Percentiles rank a stretch among this genome's conserved stretches.
Evolutionary conservation across 306 rosid genomes (phyloP).

Genomic region (Cercis canadensis): DNA sequence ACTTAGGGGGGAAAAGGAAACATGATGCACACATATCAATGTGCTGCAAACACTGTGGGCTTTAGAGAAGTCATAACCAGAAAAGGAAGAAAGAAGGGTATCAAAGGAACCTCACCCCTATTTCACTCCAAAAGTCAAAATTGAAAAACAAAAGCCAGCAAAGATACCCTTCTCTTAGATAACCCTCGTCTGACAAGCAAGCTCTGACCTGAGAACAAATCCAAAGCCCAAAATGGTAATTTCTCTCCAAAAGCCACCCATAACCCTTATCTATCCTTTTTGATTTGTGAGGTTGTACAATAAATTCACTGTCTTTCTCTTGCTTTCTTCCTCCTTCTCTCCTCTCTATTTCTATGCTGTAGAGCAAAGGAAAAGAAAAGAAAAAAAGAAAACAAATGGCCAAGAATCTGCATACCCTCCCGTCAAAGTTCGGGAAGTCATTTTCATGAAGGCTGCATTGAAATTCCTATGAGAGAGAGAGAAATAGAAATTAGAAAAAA

Average conservation of each 20-base stretch:
- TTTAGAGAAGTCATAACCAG: conserved; percentile 33
- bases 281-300: conserved; percentile 13
- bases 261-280: conserved; percentile 28
- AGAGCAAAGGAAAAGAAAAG: not conserved
- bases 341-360: conserved; percentile 1
- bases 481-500: not conserved
- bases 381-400: conserved; percentile 40
- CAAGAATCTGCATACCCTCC: conserved; percentile 50
- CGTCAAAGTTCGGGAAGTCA: conserved; percentile 58
- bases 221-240: conserved; percentile 46
- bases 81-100: conserved; percentile 24
- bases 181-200: not conserved
- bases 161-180: conserved; percentile 6
- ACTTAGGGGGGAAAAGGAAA: conserved; percentile 20
- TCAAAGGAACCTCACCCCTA: conserved; percentile 1
- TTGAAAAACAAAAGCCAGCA: conserved; percentile 25
- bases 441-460: conserved; percentile 48
- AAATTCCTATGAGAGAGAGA: conserved; percentile 38
- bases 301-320: too few species aligned
- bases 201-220: not conserved
- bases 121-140: conserved; percentile 41
- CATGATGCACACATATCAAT: conserved; percentile 35
- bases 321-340: not conserved
- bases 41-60: conserved; percentile 39
- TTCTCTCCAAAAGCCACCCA: conserved; percentile 14